Conservation (phyloP, 2,329 filamentous ascomycete species). For the Corynespora cassiicola region DNA sequence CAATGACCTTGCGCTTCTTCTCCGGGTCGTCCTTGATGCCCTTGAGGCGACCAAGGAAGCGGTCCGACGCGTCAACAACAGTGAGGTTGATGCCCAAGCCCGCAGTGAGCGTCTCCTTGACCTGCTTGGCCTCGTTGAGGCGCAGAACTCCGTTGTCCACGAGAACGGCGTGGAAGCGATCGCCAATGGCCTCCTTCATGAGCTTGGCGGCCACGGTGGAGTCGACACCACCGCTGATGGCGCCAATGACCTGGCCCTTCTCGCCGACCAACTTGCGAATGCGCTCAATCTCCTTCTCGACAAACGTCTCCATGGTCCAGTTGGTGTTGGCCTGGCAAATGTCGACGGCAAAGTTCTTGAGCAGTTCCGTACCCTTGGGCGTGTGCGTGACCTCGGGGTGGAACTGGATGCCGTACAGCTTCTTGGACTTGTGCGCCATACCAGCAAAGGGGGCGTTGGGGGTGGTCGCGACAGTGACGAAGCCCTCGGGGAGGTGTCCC, state of each 20-base stretch:
- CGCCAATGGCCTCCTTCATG: constrained; percentile 85
- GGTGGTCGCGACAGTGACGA: constrained; percentile 76
- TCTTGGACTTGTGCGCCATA: constrained; percentile 74
- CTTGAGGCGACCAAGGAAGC: constrained; percentile 77
- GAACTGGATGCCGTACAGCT: constrained; percentile 84
- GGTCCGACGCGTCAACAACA: constrained; percentile 78
- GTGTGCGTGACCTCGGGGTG: constrained; percentile 86
- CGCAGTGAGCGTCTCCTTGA: constrained; percentile 78
- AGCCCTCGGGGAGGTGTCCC: constrained; percentile 72
- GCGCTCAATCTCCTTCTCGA: constrained; percentile 78
- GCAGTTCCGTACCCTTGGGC: constrained; percentile 69
- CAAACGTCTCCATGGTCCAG: constrained; percentile 88
- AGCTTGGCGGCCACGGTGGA: constrained; percentile 85
- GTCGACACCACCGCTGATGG: constrained; percentile 85
- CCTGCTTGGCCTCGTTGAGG: constrained; percentile 80
- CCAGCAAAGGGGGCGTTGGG: constrained; percentile 79
- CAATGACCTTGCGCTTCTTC: constrained; percentile 90
- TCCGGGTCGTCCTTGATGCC: constrained; percentile 80
- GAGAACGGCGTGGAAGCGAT: constrained; percentile 83
- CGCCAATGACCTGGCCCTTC: constrained; percentile 80
- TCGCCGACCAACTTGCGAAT: constrained; percentile 84
- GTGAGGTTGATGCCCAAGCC: constrained; percentile 91
- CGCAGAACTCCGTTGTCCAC: constrained; percentile 89
- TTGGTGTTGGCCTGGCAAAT: constrained; percentile 79
- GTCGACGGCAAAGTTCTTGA: constrained; percentile 82